Conservation (phyloP, 148 eudicot genomes). For the Beta vulgaris region DNA sequence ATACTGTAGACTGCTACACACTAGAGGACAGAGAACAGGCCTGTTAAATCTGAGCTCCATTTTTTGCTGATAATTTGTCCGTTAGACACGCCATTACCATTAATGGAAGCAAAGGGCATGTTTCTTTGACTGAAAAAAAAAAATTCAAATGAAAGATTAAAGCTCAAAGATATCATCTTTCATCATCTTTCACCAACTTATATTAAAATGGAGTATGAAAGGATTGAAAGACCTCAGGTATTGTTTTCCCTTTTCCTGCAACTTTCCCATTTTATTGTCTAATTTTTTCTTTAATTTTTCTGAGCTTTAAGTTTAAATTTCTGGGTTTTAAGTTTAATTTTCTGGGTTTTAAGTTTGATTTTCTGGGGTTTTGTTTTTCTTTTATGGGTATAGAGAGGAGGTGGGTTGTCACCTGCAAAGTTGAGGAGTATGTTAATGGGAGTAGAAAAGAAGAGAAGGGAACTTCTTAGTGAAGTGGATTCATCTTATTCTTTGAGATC, state of each 20-base stretch:
- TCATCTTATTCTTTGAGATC: conserved; percentile 35
- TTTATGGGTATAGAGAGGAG: conserved; percentile 23
- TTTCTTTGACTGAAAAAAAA: conserved; percentile 3
- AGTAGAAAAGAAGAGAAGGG: conserved; percentile 47
- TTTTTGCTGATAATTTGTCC: conserved; percentile 19
- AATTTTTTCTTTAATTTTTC: not conserved
- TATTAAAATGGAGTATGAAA: conserved; percentile 29
- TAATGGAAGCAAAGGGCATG: conserved; percentile 13
- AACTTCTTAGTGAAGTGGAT: conserved; percentile 35
- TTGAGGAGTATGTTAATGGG: conserved; percentile 59
- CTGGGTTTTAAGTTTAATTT: not conserved
- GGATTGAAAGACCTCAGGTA: conserved; percentile 37
- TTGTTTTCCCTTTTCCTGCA: not conserved
- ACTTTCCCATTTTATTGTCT: not conserved
- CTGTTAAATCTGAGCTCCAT: conserved; percentile 29
- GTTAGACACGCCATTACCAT: conserved; percentile 22
- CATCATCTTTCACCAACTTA: not conserved
- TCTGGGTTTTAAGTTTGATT: not conserved
- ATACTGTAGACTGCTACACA: not conserved
- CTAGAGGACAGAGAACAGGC: conserved; percentile 22
- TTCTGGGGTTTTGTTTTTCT: not conserved
- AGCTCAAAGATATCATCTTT: not conserved
- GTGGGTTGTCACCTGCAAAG: conserved; percentile 41
- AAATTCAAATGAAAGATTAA: not conserved
- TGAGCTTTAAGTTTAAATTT: not conserved